A percentile compares a stretch with the other conserved stretches of the same genome.
These are phyloP conservation scores for Trametes versicolor DNA, from an alignment of 1,284 basidiomycete species.

Conservation along the genomic window DNA sequence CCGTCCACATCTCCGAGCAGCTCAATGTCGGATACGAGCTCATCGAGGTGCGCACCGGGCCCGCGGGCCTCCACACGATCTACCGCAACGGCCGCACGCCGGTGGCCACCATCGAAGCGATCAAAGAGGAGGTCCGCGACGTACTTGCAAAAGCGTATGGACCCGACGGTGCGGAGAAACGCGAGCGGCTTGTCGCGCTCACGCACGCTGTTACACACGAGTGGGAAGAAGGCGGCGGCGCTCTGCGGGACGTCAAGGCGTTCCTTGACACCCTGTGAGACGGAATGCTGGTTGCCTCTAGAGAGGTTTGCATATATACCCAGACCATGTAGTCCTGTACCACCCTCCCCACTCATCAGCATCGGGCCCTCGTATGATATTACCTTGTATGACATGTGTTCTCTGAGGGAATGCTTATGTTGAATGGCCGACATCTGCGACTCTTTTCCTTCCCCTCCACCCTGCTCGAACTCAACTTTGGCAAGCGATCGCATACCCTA, in stretches of 20 bases:
- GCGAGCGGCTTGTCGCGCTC: slow-evolving; percentile 29
- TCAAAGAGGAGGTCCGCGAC: slow-evolving; percentile 25
- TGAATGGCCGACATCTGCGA: too few species aligned
- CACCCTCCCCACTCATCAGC: too few species aligned
- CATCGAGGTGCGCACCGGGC: slow-evolving; percentile 37
- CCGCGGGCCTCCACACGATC: slow-evolving; percentile 28
- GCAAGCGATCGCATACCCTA: too few species aligned
- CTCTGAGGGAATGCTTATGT: too few species aligned
- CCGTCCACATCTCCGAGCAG: slow-evolving; percentile 33
- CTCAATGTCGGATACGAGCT: slow-evolving; percentile 40
- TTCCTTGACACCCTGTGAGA: background rate
- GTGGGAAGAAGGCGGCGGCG: slow-evolving; percentile 29
- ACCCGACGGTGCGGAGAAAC: slow-evolving; percentile 31
- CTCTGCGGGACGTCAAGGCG: slow-evolving; percentile 12
- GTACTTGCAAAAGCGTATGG: slow-evolving; percentile 34
- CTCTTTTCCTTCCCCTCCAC: too few species aligned
- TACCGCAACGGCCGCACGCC: slow-evolving; percentile 32
- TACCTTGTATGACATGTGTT: too few species aligned
- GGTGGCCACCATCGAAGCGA: slow-evolving; percentile 30
- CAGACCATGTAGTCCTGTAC: too few species aligned
- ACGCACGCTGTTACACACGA: slow-evolving; percentile 6
- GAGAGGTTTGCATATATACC: background rate
- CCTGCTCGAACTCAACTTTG: too few species aligned
- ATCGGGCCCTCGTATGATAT: too few species aligned
- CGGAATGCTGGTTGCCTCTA: background rate